These are phyloP conservation scores for Sporothrix sp. DNA, from an alignment of 2,329 filamentous ascomycete species.

Conservation along the genomic window DNA sequence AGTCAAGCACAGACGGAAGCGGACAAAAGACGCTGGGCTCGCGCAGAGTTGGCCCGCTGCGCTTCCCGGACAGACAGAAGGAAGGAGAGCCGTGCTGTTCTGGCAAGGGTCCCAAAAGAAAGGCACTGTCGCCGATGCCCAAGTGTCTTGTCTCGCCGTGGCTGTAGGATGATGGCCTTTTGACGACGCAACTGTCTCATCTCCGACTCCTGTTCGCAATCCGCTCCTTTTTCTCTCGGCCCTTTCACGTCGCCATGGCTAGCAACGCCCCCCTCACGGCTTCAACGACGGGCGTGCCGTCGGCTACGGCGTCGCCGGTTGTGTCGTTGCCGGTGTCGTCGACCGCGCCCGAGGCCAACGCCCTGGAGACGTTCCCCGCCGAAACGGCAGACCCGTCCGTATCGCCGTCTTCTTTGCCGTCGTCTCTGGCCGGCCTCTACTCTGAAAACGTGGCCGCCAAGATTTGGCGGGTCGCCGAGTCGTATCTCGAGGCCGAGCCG, in stretches of 20 bases:
- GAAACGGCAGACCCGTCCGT: neutral
- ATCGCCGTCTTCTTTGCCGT: neutral
- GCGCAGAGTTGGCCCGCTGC: neutral
- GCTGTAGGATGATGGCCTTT: too few species aligned
- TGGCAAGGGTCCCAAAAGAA: too few species aligned
- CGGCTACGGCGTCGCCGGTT: neutral
- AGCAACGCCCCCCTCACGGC: too few species aligned
- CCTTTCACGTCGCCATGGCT: too few species aligned
- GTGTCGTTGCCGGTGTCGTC: neutral
- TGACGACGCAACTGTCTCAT: too few species aligned
- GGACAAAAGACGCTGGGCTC: neutral
- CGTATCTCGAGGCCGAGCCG: slow-evolving; percentile 5
- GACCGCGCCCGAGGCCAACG: neutral
- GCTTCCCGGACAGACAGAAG: neutral
- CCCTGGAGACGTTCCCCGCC: neutral
- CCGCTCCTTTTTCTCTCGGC: too few species aligned
- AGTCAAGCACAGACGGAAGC: neutral
- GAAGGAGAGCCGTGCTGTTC: too few species aligned
- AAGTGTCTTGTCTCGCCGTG: neutral
- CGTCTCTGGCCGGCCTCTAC: slow-evolving; percentile 7
- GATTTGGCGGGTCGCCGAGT: slow-evolving; percentile 14
- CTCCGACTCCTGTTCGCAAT: too few species aligned
- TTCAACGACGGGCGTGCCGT: neutral
- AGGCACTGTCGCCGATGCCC: neutral
- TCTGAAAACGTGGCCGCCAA: slow-evolving; percentile 13